These are phyloP conservation scores for Tolypocladium endophyticum DNA, from an alignment of 2,329 filamentous ascomycete species.

Conservation along the genomic window DNA sequence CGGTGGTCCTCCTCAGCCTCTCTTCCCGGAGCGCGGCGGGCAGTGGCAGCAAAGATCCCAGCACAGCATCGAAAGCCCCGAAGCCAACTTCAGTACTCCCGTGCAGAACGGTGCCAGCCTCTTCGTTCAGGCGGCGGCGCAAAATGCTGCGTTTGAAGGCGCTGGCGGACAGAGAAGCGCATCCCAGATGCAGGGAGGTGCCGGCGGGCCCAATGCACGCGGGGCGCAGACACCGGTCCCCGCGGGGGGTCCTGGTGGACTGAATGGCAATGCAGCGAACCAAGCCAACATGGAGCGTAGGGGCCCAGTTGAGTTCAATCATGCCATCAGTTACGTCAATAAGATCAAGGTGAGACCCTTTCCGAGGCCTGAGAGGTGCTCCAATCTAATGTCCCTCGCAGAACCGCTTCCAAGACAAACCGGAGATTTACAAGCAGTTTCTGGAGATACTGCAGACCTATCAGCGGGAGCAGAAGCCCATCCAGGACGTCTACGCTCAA, in stretches of 20 bases:
- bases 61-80: constrained; percentile 52
- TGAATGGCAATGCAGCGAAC: constrained; percentile 49
- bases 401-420: constrained; percentile 94
- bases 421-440: constrained; percentile 99
- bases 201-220: constrained; percentile 34
- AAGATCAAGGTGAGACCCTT: constrained; percentile 82
- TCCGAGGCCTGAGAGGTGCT: not conserved
- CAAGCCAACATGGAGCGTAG: constrained; percentile 67
- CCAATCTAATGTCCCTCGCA: constrained; percentile 24
- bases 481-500: constrained; percentile 95
- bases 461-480: constrained; percentile 94
- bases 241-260: constrained; percentile 39
- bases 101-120: constrained; percentile 37
- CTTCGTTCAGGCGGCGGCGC: constrained; percentile 32
- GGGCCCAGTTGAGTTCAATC: constrained; percentile 95
- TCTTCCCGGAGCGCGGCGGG: constrained; percentile 35
- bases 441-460: constrained; percentile 97
- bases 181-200: constrained; percentile 15
- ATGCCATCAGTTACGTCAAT: constrained; percentile 98
- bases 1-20: constrained; percentile 27
- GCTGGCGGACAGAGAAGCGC: constrained; percentile 19
- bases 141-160: constrained; percentile 22
- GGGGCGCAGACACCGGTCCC: constrained; percentile 53
- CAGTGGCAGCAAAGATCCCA: constrained; percentile 49
- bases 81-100: constrained; percentile 50